These are phyloP conservation scores for Hypoxylon sp. DNA, from an alignment of 2,329 filamentous ascomycete genomes.

Conservation along the genomic window DNA sequence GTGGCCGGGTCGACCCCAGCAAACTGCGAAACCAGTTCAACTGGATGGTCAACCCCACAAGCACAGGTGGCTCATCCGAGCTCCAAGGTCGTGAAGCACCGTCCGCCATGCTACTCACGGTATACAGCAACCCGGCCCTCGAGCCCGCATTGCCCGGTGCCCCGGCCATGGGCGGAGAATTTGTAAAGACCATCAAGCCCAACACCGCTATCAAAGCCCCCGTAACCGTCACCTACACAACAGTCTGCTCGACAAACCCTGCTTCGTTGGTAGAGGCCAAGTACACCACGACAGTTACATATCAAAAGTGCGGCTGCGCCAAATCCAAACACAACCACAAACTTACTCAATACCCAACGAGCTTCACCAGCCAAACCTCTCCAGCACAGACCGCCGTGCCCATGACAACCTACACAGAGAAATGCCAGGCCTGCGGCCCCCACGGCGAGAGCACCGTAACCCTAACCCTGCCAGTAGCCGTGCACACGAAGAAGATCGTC, in stretches of 20 bases:
- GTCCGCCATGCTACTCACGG: conserved; percentile 50
- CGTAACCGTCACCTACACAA: conserved; percentile 47
- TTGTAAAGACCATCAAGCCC: background rate
- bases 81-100: conserved; percentile 43
- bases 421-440: conserved; percentile 46
- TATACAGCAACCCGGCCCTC: conserved; percentile 52
- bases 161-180: conserved; percentile 44
- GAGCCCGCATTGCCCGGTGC: conserved; percentile 46
- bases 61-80: conserved; percentile 12
- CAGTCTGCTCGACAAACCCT: conserved; percentile 48
- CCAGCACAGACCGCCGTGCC: conserved; percentile 25
- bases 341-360: background rate
- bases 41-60: conserved; percentile 11
- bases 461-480: conserved; percentile 45
- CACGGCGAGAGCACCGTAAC: conserved; percentile 47
- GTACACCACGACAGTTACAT: conserved; percentile 46
- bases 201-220: conserved; percentile 36
- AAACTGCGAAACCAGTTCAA: background rate
- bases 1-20: conserved; percentile 46
- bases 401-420: conserved; percentile 44
- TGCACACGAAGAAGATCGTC: conserved; percentile 22
- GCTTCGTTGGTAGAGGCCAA: conserved; percentile 46
- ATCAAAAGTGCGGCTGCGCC: conserved; percentile 42
- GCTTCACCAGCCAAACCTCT: no score
- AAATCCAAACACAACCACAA: background rate